Evolutionary conservation across 306 rosid genomes (phyloP).

Genomic region (Albizia julibrissin): DNA sequence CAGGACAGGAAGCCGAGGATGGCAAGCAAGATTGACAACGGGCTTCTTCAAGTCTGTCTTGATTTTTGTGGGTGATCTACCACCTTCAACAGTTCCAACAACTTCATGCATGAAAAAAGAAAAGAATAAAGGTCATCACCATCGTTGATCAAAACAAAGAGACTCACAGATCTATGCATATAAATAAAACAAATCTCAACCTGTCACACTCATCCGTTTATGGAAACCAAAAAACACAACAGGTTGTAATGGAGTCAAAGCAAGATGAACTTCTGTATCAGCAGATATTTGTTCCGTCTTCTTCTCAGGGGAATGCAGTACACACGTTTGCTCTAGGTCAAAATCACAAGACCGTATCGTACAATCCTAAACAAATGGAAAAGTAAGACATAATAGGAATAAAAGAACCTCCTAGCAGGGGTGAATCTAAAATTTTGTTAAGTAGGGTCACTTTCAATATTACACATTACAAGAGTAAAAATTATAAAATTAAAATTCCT

Average conservation of each 20-base stretch:
- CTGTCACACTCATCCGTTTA: constrained; percentile 95
- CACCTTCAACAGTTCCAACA: constrained; percentile 99
- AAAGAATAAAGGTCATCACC: constrained; percentile 21
- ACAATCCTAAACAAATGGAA: constrained; percentile 72
- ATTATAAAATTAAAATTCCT: not conserved
- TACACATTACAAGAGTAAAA: not conserved
- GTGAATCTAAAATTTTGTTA: not conserved
- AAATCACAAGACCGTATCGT: constrained; percentile 96
- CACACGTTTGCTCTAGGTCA: constrained; percentile 95
- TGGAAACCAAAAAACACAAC: constrained; percentile 95
- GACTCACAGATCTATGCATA: constrained; percentile 6
- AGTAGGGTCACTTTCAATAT: not conserved
- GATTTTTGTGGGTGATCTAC: constrained; percentile 91
- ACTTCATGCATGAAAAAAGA: constrained; percentile 55
- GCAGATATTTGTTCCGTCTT: constrained; percentile 77
- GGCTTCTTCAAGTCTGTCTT: constrained; percentile 98
- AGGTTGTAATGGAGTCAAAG: constrained; percentile 86
- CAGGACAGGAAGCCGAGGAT: constrained; percentile 95
- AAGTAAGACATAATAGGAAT: constrained; percentile 21
- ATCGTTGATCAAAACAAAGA: constrained; percentile 21
- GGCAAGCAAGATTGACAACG: constrained; percentile 94
- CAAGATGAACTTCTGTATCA: constrained; percentile 92
- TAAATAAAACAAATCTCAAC: constrained; percentile 43
- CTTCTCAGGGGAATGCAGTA: constrained; percentile 94
- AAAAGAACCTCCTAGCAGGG: constrained; percentile 25